A percentile compares a stretch with the other conserved stretches of the same genome.
Conservation (phyloP, 2,329 filamentous ascomycete genomes). For the Fusarium redolens region DNA sequence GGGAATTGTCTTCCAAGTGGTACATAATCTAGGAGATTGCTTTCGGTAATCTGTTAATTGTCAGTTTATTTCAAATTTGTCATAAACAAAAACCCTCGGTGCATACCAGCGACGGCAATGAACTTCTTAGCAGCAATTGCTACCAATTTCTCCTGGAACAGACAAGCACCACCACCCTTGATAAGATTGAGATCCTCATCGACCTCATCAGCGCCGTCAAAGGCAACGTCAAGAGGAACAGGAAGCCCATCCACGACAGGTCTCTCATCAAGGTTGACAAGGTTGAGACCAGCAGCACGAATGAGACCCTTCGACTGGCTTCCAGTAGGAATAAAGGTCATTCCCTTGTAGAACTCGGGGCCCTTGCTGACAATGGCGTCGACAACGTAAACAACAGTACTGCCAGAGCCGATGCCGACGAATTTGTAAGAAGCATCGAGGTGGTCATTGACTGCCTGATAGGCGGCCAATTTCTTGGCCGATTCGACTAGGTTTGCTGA, state of each 20-base stretch:
- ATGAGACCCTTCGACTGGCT: constrained; percentile 92
- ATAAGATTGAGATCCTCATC: constrained; percentile 96
- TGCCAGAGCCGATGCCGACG: constrained; percentile 84
- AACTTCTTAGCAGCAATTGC: constrained; percentile 87
- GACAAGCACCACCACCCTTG: constrained; percentile 96
- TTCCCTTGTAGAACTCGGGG: constrained; percentile 64
- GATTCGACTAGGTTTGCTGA: constrained; percentile 67
- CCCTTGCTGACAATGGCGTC: constrained; percentile 78
- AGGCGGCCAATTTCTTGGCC: constrained; percentile 81
- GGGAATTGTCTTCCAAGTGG: constrained; percentile 85
- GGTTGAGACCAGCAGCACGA: constrained; percentile 77
- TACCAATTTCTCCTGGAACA: constrained; percentile 98
- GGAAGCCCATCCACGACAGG: constrained; percentile 59
- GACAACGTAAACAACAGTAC: constrained; percentile 86
- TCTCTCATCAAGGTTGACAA: constrained; percentile 82
- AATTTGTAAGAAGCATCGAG: constrained; percentile 71
- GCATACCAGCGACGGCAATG: constrained; percentile 82
- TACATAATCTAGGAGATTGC: constrained; percentile 78
- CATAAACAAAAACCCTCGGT: not conserved
- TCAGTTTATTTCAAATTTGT: constrained; percentile 9
- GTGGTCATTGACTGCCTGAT: constrained; percentile 78
- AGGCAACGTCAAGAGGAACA: constrained; percentile 83
- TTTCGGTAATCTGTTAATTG: constrained; percentile 82
- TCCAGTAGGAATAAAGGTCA: constrained; percentile 92
- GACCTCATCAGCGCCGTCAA: constrained; percentile 97